phyloP scores from a whole-genome alignment of 2,329 filamentous ascomycete species.

The Aspergillus novoparasiticus region DNA sequence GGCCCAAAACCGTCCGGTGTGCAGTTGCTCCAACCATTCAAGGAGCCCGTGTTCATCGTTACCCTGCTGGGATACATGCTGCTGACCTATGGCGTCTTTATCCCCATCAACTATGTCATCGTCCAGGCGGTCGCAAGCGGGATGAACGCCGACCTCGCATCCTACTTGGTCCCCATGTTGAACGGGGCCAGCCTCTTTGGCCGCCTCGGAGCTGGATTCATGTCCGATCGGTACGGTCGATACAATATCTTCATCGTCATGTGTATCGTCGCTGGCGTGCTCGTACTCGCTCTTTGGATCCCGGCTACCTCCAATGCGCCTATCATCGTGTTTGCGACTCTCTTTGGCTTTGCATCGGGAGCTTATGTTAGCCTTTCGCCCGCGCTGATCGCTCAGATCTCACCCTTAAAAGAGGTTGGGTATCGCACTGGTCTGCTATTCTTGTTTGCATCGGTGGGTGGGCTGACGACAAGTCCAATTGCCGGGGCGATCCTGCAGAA shows the following conservation, averaged over 20 bases:
- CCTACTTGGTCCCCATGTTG: constrained; percentile 24
- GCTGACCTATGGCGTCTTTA: constrained; percentile 34
- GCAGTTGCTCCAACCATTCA: constrained; percentile 24
- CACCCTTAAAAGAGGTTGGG: constrained; percentile 67
- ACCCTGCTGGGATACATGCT: constrained; percentile 24
- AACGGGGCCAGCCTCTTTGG: constrained; percentile 27
- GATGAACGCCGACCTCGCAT: constrained; percentile 18
- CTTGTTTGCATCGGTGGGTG: constrained; percentile 62
- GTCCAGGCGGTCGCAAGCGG: constrained; percentile 20
- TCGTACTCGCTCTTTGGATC: constrained; percentile 23
- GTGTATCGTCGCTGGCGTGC: constrained; percentile 12
- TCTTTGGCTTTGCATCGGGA: constrained; percentile 69
- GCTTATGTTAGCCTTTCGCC: constrained; percentile 63
- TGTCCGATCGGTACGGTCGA: constrained; percentile 19
- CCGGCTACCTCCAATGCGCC: constrained; percentile 51
- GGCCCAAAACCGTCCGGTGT: constrained; percentile 25
- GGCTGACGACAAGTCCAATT: constrained; percentile 67
- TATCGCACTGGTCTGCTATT: constrained; percentile 65
- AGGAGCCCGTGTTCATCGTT: constrained; percentile 27
- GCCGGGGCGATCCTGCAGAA: constrained; percentile 60
- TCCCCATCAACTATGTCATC: constrained; percentile 27
- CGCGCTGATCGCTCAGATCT: constrained; percentile 64
- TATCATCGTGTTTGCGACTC: constrained; percentile 62
- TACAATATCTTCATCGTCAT: constrained; percentile 23
- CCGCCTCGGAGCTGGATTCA: constrained; percentile 16